Evolutionary conservation across 768 basidiomycete genomes (phyloP).

Genomic region (Leucosporidium scottii): DNA sequence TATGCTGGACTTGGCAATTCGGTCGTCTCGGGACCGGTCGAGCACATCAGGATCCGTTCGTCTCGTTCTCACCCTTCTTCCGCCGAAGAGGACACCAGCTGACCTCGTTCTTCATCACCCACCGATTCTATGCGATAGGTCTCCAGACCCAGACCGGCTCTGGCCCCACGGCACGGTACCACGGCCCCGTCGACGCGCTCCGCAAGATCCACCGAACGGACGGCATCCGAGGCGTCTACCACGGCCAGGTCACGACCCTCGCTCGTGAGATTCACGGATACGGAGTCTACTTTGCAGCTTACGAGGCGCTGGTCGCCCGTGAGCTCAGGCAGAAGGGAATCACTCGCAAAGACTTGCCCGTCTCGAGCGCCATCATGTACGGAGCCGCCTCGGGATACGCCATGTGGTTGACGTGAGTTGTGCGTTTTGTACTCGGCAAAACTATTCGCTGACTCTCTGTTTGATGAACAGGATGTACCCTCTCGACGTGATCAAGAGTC

Average conservation of each 20-base stretch:
- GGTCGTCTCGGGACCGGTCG: conserved; percentile 88
- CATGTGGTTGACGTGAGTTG: conserved; percentile 47
- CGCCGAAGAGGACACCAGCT: not conserved
- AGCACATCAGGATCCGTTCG: conserved; percentile 93
- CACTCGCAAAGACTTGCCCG: conserved; percentile 56
- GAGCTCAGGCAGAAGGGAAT: conserved; percentile 52
- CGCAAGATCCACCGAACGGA: conserved; percentile 68
- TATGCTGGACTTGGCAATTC: conserved; percentile 84
- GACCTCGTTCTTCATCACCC: not conserved
- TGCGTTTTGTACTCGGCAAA: conserved; percentile 1
- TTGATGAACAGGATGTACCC: conserved; percentile 69
- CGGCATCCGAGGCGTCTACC: conserved; percentile 80
- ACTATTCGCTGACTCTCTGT: not conserved
- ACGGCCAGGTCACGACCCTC: conserved; percentile 84
- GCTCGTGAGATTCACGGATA: conserved; percentile 71
- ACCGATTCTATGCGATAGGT: conserved; percentile 49
- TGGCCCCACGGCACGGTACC: conserved; percentile 55
- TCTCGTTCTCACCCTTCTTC: not conserved
- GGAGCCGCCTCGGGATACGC: conserved; percentile 90
- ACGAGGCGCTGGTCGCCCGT: conserved; percentile 83
- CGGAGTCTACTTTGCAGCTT: conserved; percentile 81
- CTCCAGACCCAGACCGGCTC: conserved; percentile 70
- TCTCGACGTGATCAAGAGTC: conserved; percentile 79
- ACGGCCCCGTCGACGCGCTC: conserved; percentile 80
- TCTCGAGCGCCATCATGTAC: conserved; percentile 70